A percentile compares a stretch with the other conserved stretches of the same genome.
phyloP scores from a whole-genome alignment of 495 filamentous ascomycete genomes.

The Aspergillus funiculosus region DNA sequence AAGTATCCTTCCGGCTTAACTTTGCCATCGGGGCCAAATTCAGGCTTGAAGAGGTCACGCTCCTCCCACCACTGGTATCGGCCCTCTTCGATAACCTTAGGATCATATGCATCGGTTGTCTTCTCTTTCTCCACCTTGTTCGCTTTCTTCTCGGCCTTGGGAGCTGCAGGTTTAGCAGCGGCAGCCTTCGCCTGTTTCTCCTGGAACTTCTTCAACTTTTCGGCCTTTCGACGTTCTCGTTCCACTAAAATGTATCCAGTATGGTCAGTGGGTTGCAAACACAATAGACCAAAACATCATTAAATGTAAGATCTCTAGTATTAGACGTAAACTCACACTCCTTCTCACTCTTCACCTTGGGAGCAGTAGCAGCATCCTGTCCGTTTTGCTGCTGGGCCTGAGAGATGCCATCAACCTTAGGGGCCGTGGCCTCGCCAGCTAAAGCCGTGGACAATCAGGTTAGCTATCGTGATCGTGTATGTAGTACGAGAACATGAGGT shows the following conservation, averaged over 20 bases:
- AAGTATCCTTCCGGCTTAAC: slow-evolving; percentile 64
- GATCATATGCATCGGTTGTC: slow-evolving; percentile 52
- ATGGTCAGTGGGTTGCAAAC: slow-evolving; percentile 16
- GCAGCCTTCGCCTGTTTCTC: slow-evolving; percentile 51
- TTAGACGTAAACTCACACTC: slow-evolving; percentile 41
- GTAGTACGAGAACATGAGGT: not conserved
- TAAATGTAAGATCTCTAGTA: not conserved
- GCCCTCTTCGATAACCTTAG: slow-evolving; percentile 49
- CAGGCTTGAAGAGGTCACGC: slow-evolving; percentile 66
- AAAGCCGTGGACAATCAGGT: slow-evolving; percentile 9
- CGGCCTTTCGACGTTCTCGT: slow-evolving; percentile 53
- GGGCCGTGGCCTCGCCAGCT: slow-evolving; percentile 52
- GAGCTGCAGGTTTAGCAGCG: slow-evolving; percentile 35
- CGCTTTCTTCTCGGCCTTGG: slow-evolving; percentile 50
- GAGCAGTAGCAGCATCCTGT: slow-evolving; percentile 39
- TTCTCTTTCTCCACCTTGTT: slow-evolving; percentile 49
- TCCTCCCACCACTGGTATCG: slow-evolving; percentile 59
- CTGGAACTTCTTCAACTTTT: slow-evolving; percentile 55
- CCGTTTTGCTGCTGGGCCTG: slow-evolving; percentile 42
- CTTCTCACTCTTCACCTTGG: slow-evolving; percentile 58
- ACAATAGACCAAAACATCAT: not conserved
- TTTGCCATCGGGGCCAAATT: slow-evolving; percentile 58
- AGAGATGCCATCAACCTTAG: slow-evolving; percentile 42
- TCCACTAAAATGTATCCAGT: slow-evolving; percentile 34
- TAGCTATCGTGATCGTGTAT: slow-evolving; percentile 1